Conservation (phyloP, 176 grass and related monocot genomes). For the Carex scoparia region DNA sequence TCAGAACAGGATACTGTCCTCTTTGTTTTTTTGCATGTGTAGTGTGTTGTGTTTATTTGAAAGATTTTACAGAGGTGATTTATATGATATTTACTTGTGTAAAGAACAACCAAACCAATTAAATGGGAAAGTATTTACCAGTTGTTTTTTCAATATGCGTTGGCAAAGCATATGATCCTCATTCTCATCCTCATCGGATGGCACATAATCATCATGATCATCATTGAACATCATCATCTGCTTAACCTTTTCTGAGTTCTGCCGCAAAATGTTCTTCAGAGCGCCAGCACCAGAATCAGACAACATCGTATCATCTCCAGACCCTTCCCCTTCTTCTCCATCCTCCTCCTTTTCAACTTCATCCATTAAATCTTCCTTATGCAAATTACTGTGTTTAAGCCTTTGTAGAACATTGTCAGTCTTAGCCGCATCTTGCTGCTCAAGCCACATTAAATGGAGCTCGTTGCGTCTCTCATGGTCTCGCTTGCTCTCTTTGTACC, state of each 20-base stretch:
- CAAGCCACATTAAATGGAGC: constrained; percentile 92
- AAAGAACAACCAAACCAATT: neutral
- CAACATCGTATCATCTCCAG: constrained; percentile 44
- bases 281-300: constrained; percentile 30
- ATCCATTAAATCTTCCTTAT: constrained; percentile 45
- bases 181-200: constrained; percentile 91
- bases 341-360: constrained; percentile 55
- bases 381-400: constrained; percentile 50
- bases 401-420: constrained; percentile 77
- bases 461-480: constrained; percentile 70
- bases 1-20: neutral
- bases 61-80: neutral
- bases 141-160: constrained; percentile 46
- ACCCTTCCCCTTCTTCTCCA: constrained; percentile 37
- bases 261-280: constrained; percentile 38
- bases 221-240: constrained; percentile 92
- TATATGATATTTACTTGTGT: neutral
- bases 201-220: constrained; percentile 67
- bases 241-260: constrained; percentile 78
- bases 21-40: neutral
- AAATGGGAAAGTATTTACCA: constrained; percentile 41
- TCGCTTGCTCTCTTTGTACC: constrained; percentile 60
- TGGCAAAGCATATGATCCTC: constrained; percentile 63
- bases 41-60: neutral
- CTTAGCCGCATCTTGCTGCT: constrained; percentile 69